Base-by-base conservation (phyloP, 306 rosid species). In the Bauhinia variegata region DNA sequence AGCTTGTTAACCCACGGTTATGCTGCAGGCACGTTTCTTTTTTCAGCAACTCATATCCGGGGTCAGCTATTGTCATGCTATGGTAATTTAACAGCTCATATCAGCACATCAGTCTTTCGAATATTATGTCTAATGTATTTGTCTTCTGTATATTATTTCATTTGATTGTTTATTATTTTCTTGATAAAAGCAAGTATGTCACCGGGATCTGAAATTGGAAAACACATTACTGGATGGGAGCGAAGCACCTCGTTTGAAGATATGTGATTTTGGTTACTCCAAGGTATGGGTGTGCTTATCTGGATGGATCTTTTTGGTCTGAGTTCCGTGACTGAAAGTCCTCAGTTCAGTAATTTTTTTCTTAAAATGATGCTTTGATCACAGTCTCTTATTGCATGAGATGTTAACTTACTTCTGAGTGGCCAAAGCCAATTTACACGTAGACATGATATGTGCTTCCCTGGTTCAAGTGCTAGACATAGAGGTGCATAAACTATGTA, bases 181-280 rank as follows among this genome's bases (percentile, higher is more conserved):
- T n/a, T n/a, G n/a, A n/a, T n/a, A n/a, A 86, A 82, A 92, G 98
- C 92, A 92, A 92, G 89, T 92, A 74, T 92, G 98, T 67, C 98
- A 92, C 70, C 95, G 98, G 46, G 98, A 92, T 86, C 68, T 92
- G 78, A 92, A 89, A 79, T 80, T 92, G 84, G 98, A 92, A 74
- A 92, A 92, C 84, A 89, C 96, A 47, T 84, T 92, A 83, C 75
- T 92, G 78, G 98, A 92, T 85, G 98, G 98, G 69, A 84, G 88
- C 43, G 82, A 86, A 11, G 96, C 96, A 23, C 88, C 88, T 67
- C 88, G 88, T 39, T 75, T 92, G 82, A 92, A 92, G 76, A 92
- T 92, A 76, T 92, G 98, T 67, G 98, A 92, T 80, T 92, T 92
- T 81, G 98, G 98, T 28, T 89, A 92, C 74, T 89, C 98, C 54